Evolutionary conservation across 345 rosid species (phyloP).

Genomic region (Brassica juncea): DNA sequence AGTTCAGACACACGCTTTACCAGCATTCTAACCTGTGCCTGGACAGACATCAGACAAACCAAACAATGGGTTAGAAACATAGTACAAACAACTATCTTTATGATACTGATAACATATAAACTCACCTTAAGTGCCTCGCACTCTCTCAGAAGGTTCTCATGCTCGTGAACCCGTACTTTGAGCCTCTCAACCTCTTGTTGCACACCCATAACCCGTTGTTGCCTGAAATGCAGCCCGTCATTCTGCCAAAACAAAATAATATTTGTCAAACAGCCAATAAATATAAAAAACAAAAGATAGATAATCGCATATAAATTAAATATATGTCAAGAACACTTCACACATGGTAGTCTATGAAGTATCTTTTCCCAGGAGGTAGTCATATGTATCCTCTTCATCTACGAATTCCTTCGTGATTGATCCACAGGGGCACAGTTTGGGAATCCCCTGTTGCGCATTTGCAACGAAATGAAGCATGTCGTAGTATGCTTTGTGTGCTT

Average conservation of each 20-base stretch:
- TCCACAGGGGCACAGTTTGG: too few relatives aligned
- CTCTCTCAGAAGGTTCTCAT: neutral
- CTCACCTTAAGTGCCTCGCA: neutral
- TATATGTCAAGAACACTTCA: neutral
- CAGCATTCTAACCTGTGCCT: neutral
- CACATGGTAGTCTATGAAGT: neutral
- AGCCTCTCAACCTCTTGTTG: neutral
- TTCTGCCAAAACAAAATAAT: neutral
- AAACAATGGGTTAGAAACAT: too few relatives aligned
- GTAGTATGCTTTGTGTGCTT: too few relatives aligned
- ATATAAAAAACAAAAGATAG: too few relatives aligned
- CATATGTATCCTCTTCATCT: neutral
- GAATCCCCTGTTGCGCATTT: too few relatives aligned
- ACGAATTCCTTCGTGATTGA: too few relatives aligned
- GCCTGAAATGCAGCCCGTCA: neutral
- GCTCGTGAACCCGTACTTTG: neutral
- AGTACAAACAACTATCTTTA: neutral
- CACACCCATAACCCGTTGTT: neutral
- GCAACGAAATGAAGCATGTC: too few relatives aligned
- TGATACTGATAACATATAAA: neutral
- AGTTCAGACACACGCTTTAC: neutral
- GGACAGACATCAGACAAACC: neutral
- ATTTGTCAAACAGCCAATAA: neutral
- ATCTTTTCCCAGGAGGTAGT: neutral
- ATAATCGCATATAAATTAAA: too few relatives aligned